Base-by-base conservation (phyloP, 345 rosid species). In the Aquilaria yunnanensis region DNA sequence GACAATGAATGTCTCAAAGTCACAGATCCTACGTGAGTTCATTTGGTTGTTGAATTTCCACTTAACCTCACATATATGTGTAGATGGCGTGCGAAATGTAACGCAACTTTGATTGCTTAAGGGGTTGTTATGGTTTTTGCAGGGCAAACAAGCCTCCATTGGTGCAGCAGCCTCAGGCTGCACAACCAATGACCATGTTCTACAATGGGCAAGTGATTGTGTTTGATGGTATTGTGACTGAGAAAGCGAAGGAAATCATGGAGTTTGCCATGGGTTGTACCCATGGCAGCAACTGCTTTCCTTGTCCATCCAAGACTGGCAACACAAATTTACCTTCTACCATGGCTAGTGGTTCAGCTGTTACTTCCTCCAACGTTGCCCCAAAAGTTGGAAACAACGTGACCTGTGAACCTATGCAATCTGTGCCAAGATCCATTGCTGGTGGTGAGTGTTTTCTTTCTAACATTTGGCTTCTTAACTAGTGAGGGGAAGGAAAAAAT, bases 191-290 rank as follows among this genome's bases (percentile, higher is more conserved):
- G 90, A 90, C 98, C 16, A 90, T 93, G 54, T 90, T 93, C 74
- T 93, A 93, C 63, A 80, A 32, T 10, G 97, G 98, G 16, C 80
- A 85, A 75, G 96, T 90, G 66, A 72, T 88, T 45, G 94, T 83
- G 51, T 83, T 88, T 69, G 67, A 90, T 10, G 86, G 88, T 61
- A 83, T 90, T 51, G 82, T 94, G 2, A 85, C 87, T 45, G 89
- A 88, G 23, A 88, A 86, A 74, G 98, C 97, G 0, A 85, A 83
- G 67, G 85, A 93, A 71, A 69, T 93, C 62, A 83, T 93, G 85
- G 61, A 54, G 64, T 63, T 93, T 51, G 96, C 92, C 77, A 71
- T 67, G 64, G 87, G 83, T 56, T 67, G 78, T 72, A 59, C 75
- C 46, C 81, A 51, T 60, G 69, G 41, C 68, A 64, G 59, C 61